Base-by-base conservation (phyloP, 768 basidiomycete species). In the Tulasnella sp. region DNA sequence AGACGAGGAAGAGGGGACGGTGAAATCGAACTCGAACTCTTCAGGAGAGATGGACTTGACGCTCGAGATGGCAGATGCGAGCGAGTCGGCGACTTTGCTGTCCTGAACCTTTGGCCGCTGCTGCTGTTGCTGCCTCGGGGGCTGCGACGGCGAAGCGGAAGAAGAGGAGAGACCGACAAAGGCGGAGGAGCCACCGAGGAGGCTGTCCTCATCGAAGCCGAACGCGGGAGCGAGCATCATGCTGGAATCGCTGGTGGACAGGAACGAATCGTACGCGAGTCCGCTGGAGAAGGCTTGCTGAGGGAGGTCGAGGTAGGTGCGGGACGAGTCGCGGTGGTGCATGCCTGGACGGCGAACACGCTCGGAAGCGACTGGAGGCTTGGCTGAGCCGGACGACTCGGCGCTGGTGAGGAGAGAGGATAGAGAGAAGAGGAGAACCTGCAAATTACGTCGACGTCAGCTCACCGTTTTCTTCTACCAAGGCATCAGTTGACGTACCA, bases 351-450 rank as follows among this genome's bases (percentile, higher is more conserved):
- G 36, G 42, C n/a, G 31, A 31, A 76, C 44, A 12, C 75, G 40
- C 40, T 68, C 68, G 78, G 78, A 78, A n/a, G 62, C 71, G 38
- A 40, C 71, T 18, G 77, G 71, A 21, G 76, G 27, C 39, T 71
- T 78, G 68, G 62, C 34, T 18, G 58, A n/a, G 36, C 62, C 38
- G 39, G 77, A n/a, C 14, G 62, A 71, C 39, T 36, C 34, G 44
- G 44, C 42, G 74, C 46, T 75, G 36, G 78, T 46, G n/a, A 75
- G 74, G 52, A 81, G 80, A 24, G 71, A n/a, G 71, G 80, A 81
- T 21, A 81, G 80, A 10, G 80, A 81, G 72, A 81, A 75, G 21
- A 81, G 40, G 31, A 81, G 80, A 44, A 75, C 80, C 80, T 71
- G 21, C 14, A 44, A 27, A 0, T 8, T 77, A 6, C 31, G 38